A percentile compares a stretch with the other conserved stretches of the same genome.
phyloP scores from a whole-genome alignment of 2,329 filamentous ascomycete genomes.

The Fusarium denticulatum region DNA sequence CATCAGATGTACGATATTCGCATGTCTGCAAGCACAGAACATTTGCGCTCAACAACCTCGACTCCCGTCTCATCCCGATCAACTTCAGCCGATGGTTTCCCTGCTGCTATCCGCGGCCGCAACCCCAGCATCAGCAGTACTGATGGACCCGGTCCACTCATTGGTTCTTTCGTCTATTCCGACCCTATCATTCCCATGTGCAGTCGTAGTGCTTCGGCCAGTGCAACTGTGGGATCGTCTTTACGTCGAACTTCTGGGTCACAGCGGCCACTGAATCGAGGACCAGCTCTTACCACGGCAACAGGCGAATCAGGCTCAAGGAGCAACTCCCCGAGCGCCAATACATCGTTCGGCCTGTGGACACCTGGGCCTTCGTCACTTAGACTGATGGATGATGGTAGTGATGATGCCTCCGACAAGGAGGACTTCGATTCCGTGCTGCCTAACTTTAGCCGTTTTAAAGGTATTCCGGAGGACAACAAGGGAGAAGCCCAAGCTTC shows the following conservation, averaged over 20 bases:
- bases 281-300: slow-evolving; percentile 29
- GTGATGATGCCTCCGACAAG: slow-evolving; percentile 53
- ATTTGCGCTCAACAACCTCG: slow-evolving; percentile 63
- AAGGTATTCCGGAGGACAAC: slow-evolving; percentile 30
- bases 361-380: slow-evolving; percentile 51
- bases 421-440: slow-evolving; percentile 63
- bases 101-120: slow-evolving; percentile 34
- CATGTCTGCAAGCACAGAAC: slow-evolving; percentile 78
- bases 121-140: slow-evolving; percentile 38
- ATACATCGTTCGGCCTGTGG: slow-evolving; percentile 46
- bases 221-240: slow-evolving; percentile 46
- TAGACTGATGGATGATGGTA: slow-evolving; percentile 57
- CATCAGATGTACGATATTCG: slow-evolving; percentile 77
- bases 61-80: slow-evolving; percentile 49
- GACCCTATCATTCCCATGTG: slow-evolving; percentile 54
- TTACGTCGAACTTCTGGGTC: slow-evolving; percentile 46
- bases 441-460: slow-evolving; percentile 60
- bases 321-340: slow-evolving; percentile 34
- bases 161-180: slow-evolving; percentile 52
- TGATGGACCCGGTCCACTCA: slow-evolving; percentile 41
- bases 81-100: slow-evolving; percentile 45
- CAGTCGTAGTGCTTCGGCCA: slow-evolving; percentile 58
- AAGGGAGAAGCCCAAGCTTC: background rate
- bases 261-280: slow-evolving; percentile 38
- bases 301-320: slow-evolving; percentile 28